Conservation (phyloP, 495 filamentous ascomycete genomes). For the Podospora conica region DNA sequence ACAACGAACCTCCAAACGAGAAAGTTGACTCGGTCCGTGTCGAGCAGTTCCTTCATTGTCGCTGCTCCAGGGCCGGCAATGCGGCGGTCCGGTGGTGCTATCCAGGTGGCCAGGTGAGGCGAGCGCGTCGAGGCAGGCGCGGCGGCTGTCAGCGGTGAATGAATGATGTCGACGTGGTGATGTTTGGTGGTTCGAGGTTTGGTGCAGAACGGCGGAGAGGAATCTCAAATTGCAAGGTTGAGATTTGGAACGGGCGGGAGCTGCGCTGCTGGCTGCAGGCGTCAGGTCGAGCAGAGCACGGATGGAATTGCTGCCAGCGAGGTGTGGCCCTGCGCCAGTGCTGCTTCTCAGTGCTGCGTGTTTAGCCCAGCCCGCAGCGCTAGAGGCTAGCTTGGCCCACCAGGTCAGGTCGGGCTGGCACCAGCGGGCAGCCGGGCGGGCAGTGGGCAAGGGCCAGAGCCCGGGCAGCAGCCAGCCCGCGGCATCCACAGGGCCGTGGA, state of each 20-base stretch:
- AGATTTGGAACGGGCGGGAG: slow-evolving; percentile 31
- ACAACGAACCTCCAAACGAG: slow-evolving; percentile 90
- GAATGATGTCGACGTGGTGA: not conserved
- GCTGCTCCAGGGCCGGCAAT: slow-evolving; percentile 22
- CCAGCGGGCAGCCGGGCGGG: not conserved
- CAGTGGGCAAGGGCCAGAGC: not conserved
- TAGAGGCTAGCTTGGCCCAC: not conserved
- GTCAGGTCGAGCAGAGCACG: slow-evolving; percentile 13
- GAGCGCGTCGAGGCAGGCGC: slow-evolving; percentile 14
- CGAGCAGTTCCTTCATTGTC: slow-evolving; percentile 59
- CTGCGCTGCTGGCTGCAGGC: slow-evolving; percentile 12
- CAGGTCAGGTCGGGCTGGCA: not conserved
- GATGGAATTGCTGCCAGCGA: slow-evolving; percentile 8
- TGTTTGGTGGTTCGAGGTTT: slow-evolving; percentile 17
- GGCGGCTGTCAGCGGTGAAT: not conserved
- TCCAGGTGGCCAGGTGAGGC: slow-evolving; percentile 5
- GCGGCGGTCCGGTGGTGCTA: slow-evolving; percentile 23
- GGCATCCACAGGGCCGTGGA: slow-evolving; percentile 3
- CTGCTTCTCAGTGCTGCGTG: slow-evolving; percentile 20
- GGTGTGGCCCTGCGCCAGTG: slow-evolving; percentile 19
- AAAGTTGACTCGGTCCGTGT: slow-evolving; percentile 95
- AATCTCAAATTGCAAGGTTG: slow-evolving; percentile 28
- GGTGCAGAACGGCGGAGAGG: slow-evolving; percentile 25
- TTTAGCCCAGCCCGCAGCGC: slow-evolving; percentile 33
- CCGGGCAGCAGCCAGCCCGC: slow-evolving; percentile 3